A percentile compares a stretch with the other conserved stretches of the same genome.
These are phyloP conservation scores for Peterozyma toletana DNA, from an alignment of 805 yeast species.

Conservation along the genomic window DNA sequence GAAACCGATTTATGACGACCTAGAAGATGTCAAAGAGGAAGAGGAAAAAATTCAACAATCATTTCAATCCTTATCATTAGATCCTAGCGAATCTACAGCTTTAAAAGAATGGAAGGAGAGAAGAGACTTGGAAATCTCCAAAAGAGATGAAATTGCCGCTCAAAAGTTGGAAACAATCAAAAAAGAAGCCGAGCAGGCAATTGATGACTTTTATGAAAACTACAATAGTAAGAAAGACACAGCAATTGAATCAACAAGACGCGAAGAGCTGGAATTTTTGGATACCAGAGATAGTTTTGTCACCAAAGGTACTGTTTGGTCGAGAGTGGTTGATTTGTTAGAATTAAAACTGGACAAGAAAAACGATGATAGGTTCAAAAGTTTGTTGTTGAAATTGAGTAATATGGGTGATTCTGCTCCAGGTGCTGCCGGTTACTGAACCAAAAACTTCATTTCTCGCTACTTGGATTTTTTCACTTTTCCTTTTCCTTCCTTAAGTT, in stretches of 20 bases:
- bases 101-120: conserved; percentile 76
- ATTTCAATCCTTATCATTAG: conserved; percentile 9
- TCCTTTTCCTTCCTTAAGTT: no score
- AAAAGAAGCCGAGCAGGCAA: conserved; percentile 69
- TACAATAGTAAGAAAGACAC: conserved; percentile 80
- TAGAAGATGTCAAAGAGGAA: conserved; percentile 33
- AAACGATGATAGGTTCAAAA: conserved; percentile 48
- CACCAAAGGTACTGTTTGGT: conserved; percentile 46
- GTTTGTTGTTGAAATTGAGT: conserved; percentile 41
- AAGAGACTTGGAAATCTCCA: conserved; percentile 67
- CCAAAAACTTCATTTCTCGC: no score
- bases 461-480: no score
- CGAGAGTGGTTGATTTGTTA: conserved; percentile 42
- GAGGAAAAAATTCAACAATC: conserved; percentile 33
- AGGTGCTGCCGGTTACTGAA: conserved; percentile 47
- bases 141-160: conserved; percentile 68
- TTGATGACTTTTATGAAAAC: conserved; percentile 88
- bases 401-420: conserved; percentile 47
- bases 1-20: conserved; percentile 22
- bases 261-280: conserved; percentile 65
- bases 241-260: conserved; percentile 51
- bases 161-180: conserved; percentile 60
- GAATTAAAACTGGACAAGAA: conserved; percentile 24
- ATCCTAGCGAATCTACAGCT: conserved; percentile 47
- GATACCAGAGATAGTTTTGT: conserved; percentile 65